Percentiles rank a stretch among this genome's conserved stretches.
These are phyloP conservation scores for Ceratobasidium sp. DNA, from an alignment of 1,284 basidiomycete species.

Conservation along the genomic window DNA sequence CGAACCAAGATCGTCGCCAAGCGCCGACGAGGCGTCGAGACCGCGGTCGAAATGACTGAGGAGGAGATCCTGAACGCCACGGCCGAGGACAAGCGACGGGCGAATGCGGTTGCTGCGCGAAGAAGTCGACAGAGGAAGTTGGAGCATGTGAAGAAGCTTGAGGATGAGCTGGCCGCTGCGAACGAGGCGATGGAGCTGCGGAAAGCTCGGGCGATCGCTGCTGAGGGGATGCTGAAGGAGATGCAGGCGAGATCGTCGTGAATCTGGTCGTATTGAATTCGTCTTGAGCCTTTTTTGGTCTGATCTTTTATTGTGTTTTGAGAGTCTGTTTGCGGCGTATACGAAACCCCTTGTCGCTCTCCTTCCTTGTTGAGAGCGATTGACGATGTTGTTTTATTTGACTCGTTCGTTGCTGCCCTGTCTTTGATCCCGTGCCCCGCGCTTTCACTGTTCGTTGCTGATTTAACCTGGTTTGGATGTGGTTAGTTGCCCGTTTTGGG, in stretches of 20 bases:
- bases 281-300: not conserved
- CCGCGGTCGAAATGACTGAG: slow-evolving; percentile 64
- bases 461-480: not conserved
- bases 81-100: slow-evolving; percentile 82
- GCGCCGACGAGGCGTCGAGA: slow-evolving; percentile 45
- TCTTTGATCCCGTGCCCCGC: no score
- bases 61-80: slow-evolving; percentile 63
- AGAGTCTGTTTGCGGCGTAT: not conserved
- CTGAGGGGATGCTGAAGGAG: slow-evolving; percentile 45
- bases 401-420: not conserved
- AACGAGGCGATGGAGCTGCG: slow-evolving; percentile 69
- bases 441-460: not conserved
- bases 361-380: no score
- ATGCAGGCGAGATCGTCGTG: not conserved
- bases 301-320: not conserved
- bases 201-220: slow-evolving; percentile 64
- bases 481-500: not conserved
- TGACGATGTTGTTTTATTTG: not conserved
- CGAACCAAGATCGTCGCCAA: slow-evolving; percentile 56
- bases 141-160: slow-evolving; percentile 75
- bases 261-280: not conserved
- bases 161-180: slow-evolving; percentile 64
- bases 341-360: not conserved
- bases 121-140: slow-evolving; percentile 82
- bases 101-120: slow-evolving; percentile 85